Evolutionary conservation across 176 grass and related monocot species (phyloP).

Genomic region (Eremochloa ophiuroides): DNA sequence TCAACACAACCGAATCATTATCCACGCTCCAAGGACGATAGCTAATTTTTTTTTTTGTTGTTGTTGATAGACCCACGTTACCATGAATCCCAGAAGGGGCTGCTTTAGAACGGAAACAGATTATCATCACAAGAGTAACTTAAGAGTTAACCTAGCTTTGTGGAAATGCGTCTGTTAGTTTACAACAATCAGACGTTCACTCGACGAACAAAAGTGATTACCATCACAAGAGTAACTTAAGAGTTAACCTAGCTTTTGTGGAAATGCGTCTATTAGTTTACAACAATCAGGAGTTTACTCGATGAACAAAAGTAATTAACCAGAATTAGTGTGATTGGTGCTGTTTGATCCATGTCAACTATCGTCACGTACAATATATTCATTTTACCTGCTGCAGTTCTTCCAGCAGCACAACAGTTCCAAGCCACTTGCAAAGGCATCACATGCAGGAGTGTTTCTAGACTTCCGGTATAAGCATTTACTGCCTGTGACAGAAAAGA

Average conservation of each 20-base stretch:
- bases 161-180: background rate
- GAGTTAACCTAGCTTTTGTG: background rate
- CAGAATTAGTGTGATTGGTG: background rate
- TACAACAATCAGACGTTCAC: constrained; percentile 1
- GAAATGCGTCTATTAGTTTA: background rate
- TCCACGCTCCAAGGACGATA: background rate
- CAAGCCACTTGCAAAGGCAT: background rate
- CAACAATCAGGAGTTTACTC: background rate
- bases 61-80: background rate
- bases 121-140: background rate
- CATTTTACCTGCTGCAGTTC: background rate
- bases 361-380: background rate
- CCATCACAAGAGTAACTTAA: background rate
- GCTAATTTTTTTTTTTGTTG: no score
- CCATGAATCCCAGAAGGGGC: background rate
- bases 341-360: background rate
- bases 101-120: background rate
- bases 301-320: background rate
- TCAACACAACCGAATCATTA: background rate
- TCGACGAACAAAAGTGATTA: background rate
- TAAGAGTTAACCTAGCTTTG: background rate
- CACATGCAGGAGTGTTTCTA: no score
- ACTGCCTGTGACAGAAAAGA: background rate
- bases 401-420: background rate
- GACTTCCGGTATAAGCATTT: background rate